Percentiles rank a stretch among this genome's conserved stretches.
These are phyloP conservation scores for Trifolium repens DNA, from an alignment of 306 rosid species.

Conservation along the genomic window DNA sequence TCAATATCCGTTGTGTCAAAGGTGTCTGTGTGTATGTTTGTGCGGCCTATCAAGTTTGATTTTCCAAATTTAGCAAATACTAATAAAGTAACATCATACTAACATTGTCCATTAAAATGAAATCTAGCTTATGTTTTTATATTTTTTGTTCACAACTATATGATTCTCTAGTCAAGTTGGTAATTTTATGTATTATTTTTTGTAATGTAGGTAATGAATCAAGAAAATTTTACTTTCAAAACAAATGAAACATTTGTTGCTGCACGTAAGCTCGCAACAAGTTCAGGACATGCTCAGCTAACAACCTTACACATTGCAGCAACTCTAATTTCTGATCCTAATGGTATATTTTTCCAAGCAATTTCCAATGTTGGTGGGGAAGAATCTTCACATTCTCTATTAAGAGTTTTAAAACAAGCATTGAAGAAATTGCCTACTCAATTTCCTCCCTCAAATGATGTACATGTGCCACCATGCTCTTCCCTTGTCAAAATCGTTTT, in stretches of 20 bases:
- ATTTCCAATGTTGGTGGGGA: neutral
- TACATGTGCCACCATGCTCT: neutral
- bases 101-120: too few species aligned
- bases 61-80: too few species aligned
- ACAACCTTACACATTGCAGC: neutral
- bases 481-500: neutral
- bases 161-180: too few species aligned
- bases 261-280: neutral
- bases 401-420: neutral
- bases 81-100: too few species aligned
- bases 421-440: neutral
- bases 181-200: too few species aligned
- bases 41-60: too few species aligned
- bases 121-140: too few species aligned
- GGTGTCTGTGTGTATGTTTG: too few species aligned
- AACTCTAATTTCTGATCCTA: neutral
- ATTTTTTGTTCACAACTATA: too few species aligned
- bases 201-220: neutral
- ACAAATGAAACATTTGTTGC: neutral
- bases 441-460: neutral
- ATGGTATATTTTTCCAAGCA: neutral
- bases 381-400: neutral
- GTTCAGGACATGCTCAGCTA: neutral
- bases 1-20: too few species aligned
- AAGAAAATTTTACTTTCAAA: neutral